Percentiles rank a stretch among this genome's conserved stretches.
Conservation (phyloP, 768 basidiomycete species). For the Lactarius sp. region DNA sequence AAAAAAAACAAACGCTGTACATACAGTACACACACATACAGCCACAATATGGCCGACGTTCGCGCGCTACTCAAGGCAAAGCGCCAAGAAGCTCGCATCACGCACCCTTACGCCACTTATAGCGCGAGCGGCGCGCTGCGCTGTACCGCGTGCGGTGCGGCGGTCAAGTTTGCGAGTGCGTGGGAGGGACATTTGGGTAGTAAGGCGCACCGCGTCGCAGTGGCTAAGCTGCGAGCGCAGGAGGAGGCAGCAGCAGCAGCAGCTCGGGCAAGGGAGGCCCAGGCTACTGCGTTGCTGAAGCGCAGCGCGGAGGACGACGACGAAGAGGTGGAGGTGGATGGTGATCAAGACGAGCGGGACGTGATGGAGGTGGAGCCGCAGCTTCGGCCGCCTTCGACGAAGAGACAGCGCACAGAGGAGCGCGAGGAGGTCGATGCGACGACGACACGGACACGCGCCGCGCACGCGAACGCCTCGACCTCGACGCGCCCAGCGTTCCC, state of each 20-base stretch:
- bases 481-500: constrained; percentile 40
- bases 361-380: constrained; percentile 31
- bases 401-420: constrained; percentile 33
- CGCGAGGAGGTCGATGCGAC: constrained; percentile 4
- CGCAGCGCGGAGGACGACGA: constrained; percentile 30
- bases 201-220: constrained; percentile 69
- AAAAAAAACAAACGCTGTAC: neutral
- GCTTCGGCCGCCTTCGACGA: constrained; percentile 30
- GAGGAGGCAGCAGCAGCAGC: constrained; percentile 42
- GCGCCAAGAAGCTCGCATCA: constrained; percentile 65
- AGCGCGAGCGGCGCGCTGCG: constrained; percentile 59
- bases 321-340: constrained; percentile 33
- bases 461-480: no score
- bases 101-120: constrained; percentile 72
- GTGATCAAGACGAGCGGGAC: constrained; percentile 25
- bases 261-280: constrained; percentile 22
- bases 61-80: constrained; percentile 82
- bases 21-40: neutral
- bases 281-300: neutral
- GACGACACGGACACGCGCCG: no score
- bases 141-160: constrained; percentile 57
- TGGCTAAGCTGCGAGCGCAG: constrained; percentile 42
- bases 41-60: constrained; percentile 59
- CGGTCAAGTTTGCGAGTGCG: constrained; percentile 72
- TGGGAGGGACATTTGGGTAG: constrained; percentile 86